phyloP scores from a whole-genome alignment of 2,329 filamentous ascomycete genomes.

The Leptographium galeiforme region DNA sequence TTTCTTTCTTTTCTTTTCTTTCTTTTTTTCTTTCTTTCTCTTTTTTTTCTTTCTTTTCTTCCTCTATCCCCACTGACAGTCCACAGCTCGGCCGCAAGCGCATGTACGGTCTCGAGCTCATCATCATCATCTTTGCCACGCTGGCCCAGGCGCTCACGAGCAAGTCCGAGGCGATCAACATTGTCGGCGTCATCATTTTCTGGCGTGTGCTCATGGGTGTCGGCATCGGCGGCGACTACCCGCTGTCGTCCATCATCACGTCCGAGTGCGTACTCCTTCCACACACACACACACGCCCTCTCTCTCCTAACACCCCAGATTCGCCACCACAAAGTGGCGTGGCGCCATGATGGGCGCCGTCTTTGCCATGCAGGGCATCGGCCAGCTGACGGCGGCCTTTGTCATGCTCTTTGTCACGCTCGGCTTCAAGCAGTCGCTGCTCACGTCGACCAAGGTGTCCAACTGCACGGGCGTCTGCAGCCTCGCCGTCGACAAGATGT shows the following conservation, averaged over 20 bases:
- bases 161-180: constrained; percentile 46
- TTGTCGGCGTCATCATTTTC: constrained; percentile 59
- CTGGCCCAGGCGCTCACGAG: constrained; percentile 57
- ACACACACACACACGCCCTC: too few relatives aligned
- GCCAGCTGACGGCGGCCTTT: constrained; percentile 63
- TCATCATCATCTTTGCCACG: constrained; percentile 68
- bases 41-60: too few relatives aligned
- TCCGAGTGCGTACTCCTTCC: constrained; percentile 48
- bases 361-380: constrained; percentile 78
- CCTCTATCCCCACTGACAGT: too few relatives aligned
- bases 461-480: constrained; percentile 51
- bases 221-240: constrained; percentile 67
- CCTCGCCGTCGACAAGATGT: constrained; percentile 76
- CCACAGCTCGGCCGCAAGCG: constrained; percentile 30
- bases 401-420: constrained; percentile 62
- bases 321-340: constrained; percentile 73
- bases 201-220: constrained; percentile 68
- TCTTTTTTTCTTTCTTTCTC: too few relatives aligned
- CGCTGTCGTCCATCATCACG: constrained; percentile 70
- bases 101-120: constrained; percentile 61
- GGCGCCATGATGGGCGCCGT: constrained; percentile 80
- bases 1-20: too few relatives aligned
- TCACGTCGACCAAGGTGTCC: constrained; percentile 32
- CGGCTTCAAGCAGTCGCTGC: constrained; percentile 54
- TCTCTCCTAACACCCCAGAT: constrained; percentile 21